Evolutionary conservation across 805 yeast genomes (phyloP).

Genomic region (Wickerhamomyces rabaulensis): DNA sequence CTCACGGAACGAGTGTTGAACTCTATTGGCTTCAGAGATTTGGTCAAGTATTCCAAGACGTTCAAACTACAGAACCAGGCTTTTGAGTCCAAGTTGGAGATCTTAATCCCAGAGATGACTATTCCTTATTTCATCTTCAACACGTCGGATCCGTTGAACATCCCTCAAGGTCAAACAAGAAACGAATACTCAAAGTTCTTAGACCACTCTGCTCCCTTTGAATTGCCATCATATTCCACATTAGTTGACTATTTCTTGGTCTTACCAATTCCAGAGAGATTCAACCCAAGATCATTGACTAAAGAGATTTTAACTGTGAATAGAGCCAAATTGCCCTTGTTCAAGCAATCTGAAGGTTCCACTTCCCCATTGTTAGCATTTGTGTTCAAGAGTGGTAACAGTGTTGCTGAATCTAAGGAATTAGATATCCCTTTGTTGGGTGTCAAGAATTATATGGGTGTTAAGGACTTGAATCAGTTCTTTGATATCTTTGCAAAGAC

Average conservation of each 20-base stretch:
- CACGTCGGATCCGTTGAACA: slow-evolving; percentile 18
- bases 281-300: slow-evolving; percentile 13
- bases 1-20: slow-evolving; percentile 20
- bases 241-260: slow-evolving; percentile 35
- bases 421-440: slow-evolving; percentile 10
- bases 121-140: slow-evolving; percentile 36
- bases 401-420: slow-evolving; percentile 8
- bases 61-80: slow-evolving; percentile 12
- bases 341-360: slow-evolving; percentile 23
- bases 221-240: slow-evolving; percentile 29
- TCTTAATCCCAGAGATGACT: slow-evolving; percentile 30
- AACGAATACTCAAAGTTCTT: slow-evolving; percentile 24
- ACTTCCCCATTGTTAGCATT: slow-evolving; percentile 35
- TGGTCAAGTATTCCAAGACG: slow-evolving; percentile 20
- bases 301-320: slow-evolving; percentile 6
- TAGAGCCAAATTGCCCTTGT: slow-evolving; percentile 20
- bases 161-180: slow-evolving; percentile 11
- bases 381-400: slow-evolving; percentile 26
- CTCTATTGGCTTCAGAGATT: slow-evolving; percentile 24
- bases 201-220: slow-evolving; percentile 33
- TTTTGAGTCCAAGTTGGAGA: slow-evolving; percentile 11
- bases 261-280: slow-evolving; percentile 28
- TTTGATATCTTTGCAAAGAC: slow-evolving; percentile 37
- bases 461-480: slow-evolving; percentile 18
- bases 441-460: slow-evolving; percentile 2